Conservation (phyloP, 495 filamentous ascomycete genomes). For the Aspergillus homomorphus region DNA sequence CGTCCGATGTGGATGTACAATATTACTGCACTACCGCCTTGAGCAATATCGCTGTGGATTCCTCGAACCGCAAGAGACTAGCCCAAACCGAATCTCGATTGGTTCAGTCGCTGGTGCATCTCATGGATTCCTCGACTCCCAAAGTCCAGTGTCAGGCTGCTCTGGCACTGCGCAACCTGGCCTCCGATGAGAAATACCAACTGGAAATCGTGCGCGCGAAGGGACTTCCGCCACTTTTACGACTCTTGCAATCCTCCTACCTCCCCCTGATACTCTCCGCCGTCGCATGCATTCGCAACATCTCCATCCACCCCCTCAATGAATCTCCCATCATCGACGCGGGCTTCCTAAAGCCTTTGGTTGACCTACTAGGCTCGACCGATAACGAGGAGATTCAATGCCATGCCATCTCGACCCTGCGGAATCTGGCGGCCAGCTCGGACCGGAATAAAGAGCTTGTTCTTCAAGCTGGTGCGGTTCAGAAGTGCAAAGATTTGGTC, state of each 20-base stretch:
- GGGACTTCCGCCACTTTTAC: constrained; percentile 78
- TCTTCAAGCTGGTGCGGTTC: constrained; percentile 91
- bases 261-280: constrained; percentile 94
- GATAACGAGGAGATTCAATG: constrained; percentile 99
- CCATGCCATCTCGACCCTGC: constrained; percentile 93
- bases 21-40: constrained; percentile 99
- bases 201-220: constrained; percentile 90
- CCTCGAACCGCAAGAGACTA: constrained; percentile 82
- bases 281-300: constrained; percentile 97
- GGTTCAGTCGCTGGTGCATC: constrained; percentile 86
- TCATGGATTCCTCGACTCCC: constrained; percentile 95
- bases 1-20: constrained; percentile 92
- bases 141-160: constrained; percentile 99
- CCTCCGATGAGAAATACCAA: constrained; percentile 98
- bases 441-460: constrained; percentile 97
- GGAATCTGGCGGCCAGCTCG: constrained; percentile 93
- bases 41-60: constrained; percentile 96
- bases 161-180: constrained; percentile 87
- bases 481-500: constrained; percentile 97
- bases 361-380: constrained; percentile 89
- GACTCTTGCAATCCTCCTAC: constrained; percentile 89
- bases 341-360: constrained; percentile 87
- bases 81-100: constrained; percentile 85
- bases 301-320: constrained; percentile 97
- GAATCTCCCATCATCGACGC: constrained; percentile 99